Evolutionary conservation across 2,329 filamentous ascomycete genomes (phyloP), one percentile per base, ranked within the genome.

Genomic region (Fusarium agapanthi): DNA sequence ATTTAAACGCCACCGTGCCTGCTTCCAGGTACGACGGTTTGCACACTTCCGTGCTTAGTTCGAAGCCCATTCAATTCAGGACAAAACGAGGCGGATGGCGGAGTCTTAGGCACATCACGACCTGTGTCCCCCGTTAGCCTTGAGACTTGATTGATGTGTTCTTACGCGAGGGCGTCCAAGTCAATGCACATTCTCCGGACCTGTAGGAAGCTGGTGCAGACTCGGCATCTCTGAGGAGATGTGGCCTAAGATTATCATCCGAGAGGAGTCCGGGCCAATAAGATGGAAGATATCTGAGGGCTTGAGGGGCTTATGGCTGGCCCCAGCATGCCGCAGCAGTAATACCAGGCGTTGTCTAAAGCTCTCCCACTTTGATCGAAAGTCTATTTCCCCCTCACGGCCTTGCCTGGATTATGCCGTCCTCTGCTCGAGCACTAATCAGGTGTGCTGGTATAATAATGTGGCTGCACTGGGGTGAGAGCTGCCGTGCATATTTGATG

Each of bases 361-460:
- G 61, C 41, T 69, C 64, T 72, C 44, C 63, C 65, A 62, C 64
- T 67, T 50, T 73, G 66, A 65, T 67, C 61, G 43, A 77, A 77
- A 77, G 75, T 77, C 35, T 77, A 77, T 75, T 76, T 71, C 61
- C 73, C 73, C 75, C 72, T 74, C 65, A 61, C 61, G 61, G 61
- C 54, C 69, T 67, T 45, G 69, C 61, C 53, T 66, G 55, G 67
- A 56, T 55, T 45, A 55, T 66, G 51, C 59, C 51, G 59, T 45
- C 50, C 63, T 61, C 59, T 58, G 44, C 62, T 48, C 64, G 55
- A 54, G 66, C 32, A 54, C 43, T 60, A 65, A 67, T 56, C 47
- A 61, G 72, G 60, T 50, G 56, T 71, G 32, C 45, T 61, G 55
- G 57, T 43, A 59, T 65, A 73, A 59, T 65, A 73, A 51, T 65